phyloP scores from a whole-genome alignment of 306 rosid genomes.

The Albizia julibrissin region DNA sequence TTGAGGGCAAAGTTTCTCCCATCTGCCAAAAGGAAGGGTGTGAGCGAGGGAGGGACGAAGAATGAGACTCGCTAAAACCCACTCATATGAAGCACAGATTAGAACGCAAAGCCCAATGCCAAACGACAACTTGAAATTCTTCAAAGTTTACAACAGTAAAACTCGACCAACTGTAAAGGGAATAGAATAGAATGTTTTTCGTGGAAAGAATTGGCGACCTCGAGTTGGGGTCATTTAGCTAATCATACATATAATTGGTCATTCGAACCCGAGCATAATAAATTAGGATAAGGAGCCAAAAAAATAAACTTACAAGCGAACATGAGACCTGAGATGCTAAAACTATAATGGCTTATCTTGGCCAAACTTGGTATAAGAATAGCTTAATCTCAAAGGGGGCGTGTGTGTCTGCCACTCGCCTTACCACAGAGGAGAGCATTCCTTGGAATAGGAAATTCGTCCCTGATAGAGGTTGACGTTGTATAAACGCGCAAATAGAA shows the following conservation, averaged over 20 bases:
- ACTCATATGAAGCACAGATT: not conserved
- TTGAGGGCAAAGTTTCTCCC: no score
- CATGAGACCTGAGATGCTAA: slow-evolving; percentile 31
- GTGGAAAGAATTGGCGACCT: slow-evolving; percentile 81
- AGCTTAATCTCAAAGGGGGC: slow-evolving; percentile 62
- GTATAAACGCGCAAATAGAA: slow-evolving; percentile 89
- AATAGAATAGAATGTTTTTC: slow-evolving; percentile 35
- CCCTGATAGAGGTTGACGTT: slow-evolving; percentile 69
- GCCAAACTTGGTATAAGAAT: slow-evolving; percentile 6
- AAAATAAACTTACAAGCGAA: slow-evolving; percentile 40
- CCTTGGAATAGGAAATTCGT: slow-evolving; percentile 90
- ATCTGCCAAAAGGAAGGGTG: no score
- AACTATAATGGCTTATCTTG: slow-evolving; percentile 37
- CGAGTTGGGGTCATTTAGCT: slow-evolving; percentile 73
- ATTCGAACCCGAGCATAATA: slow-evolving; percentile 14
- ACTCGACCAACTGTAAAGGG: slow-evolving; percentile 34
- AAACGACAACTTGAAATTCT: slow-evolving; percentile 27
- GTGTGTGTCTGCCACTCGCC: slow-evolving; percentile 80
- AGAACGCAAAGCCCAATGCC: not conserved
- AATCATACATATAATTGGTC: slow-evolving; percentile 30
- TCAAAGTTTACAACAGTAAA: slow-evolving; percentile 35
- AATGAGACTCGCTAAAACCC: not conserved
- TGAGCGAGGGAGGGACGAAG: not conserved
- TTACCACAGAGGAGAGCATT: slow-evolving; percentile 89
- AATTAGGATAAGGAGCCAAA: slow-evolving; percentile 36